Base-by-base conservation (phyloP, 179 eudicot species). In the Camellia oleifera region DNA sequence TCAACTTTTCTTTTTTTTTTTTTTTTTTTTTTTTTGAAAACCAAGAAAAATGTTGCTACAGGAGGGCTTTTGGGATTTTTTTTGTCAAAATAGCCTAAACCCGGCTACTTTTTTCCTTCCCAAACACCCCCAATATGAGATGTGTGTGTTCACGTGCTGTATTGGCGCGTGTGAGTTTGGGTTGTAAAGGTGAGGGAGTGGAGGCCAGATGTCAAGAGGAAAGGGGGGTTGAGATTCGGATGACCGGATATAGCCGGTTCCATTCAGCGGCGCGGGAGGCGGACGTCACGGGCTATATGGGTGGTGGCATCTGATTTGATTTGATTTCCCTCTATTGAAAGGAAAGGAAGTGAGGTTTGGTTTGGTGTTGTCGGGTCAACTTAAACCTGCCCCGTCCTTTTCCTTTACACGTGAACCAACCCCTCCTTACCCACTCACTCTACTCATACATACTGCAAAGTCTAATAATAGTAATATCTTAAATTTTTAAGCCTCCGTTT, bases 171-270 rank as follows among this genome's bases (percentile, higher is more conserved):
- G 32, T 61, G 66, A 50, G 4, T 56, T 5, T 12, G 26, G 13
- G 4, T 23, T 40, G 8, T 14, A 26, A 50, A 2, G 17, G 64
- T 0, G 32, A 40, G 65, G 53, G 42, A 14, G 45, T 10, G 62
- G 42, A 71, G 52, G 9, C 32, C 75, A 72, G 10, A 23, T 12
- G 70, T 62, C 78, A 65, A 64, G 26, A 32, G 65, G n/a, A 11
- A 9, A 15, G 40, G 17, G 23, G 12, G 50, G 65, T 72, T 48
- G 69, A 20, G 71, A 76, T 71, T 65, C 76, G 44, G 70, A 26
- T 82, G 80, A 82, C 85, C 82, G 82, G 82, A 73, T 45, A 23
- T 74, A 82, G 81, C 86, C 87, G 83, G 84, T 87, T 15, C 53
- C 5, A 44, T 82, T 8, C 23, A 63, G 78, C 82, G 72, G 78